Conservation (phyloP, 1,284 basidiomycete genomes). For the Cutaneotrichosporon sp. region DNA sequence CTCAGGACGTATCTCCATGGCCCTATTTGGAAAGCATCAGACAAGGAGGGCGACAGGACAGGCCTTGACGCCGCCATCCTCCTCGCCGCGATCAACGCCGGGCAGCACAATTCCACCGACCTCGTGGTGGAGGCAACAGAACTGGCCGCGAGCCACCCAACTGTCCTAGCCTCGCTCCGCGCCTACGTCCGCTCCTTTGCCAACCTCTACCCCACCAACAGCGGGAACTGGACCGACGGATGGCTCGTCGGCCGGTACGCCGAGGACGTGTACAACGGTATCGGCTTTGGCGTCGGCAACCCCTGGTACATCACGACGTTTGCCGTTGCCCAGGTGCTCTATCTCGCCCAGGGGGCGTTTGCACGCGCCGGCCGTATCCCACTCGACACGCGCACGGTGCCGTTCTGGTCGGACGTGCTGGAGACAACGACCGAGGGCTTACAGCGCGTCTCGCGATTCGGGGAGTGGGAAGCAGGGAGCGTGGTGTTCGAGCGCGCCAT, state of each 20-base stretch:
- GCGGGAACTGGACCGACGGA: constrained; percentile 34
- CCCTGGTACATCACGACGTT: constrained; percentile 51
- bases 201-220: constrained; percentile 48
- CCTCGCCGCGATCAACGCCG: constrained; percentile 48
- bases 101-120: constrained; percentile 15
- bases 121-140: neutral
- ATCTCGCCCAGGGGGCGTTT: constrained; percentile 29
- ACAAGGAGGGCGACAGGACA: neutral
- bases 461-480: neutral
- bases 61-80: constrained; percentile 49
- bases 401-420: constrained; percentile 44
- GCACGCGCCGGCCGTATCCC: constrained; percentile 1
- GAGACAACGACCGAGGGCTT: neutral
- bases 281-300: constrained; percentile 42
- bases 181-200: constrained; percentile 42
- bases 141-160: constrained; percentile 22
- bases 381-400: constrained; percentile 22
- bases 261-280: constrained; percentile 51
- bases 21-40: neutral
- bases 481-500: constrained; percentile 23
- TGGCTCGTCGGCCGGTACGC: constrained; percentile 50
- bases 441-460: no score
- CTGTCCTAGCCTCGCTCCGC: constrained; percentile 42
- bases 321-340: constrained; percentile 48
- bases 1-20: constrained; percentile 38